These are phyloP conservation scores for Plenodomus lindquistii DNA, from an alignment of 2,329 filamentous ascomycete species.

Conservation along the genomic window DNA sequence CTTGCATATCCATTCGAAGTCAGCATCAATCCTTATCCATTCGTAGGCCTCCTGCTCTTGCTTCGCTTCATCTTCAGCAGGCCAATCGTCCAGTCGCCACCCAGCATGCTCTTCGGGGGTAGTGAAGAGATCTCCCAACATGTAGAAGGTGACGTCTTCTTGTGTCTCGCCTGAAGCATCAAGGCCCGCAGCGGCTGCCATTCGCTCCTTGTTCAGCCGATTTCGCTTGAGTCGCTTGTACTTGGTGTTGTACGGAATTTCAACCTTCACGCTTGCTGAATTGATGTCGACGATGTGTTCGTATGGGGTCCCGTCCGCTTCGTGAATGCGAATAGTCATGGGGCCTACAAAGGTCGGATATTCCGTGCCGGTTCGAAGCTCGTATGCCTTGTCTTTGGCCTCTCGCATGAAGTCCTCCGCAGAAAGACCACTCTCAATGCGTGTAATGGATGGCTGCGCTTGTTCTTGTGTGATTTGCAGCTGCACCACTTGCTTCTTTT, in stretches of 20 bases:
- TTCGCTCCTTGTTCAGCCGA: constrained; percentile 77
- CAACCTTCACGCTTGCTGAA: constrained; percentile 80
- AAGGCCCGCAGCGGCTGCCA: constrained; percentile 63
- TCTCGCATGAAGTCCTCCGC: constrained; percentile 81
- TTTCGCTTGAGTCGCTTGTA: constrained; percentile 96
- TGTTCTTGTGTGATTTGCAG: constrained; percentile 76
- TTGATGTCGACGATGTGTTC: constrained; percentile 97
- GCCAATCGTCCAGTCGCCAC: constrained; percentile 90
- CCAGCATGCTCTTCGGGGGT: constrained; percentile 77
- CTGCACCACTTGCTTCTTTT: constrained; percentile 94
- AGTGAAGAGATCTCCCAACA: constrained; percentile 87
- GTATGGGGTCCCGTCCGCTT: constrained; percentile 96
- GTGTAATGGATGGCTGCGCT: constrained; percentile 29
- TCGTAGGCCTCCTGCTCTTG: constrained; percentile 98
- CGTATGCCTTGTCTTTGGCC: constrained; percentile 75
- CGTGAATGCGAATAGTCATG: constrained; percentile 97
- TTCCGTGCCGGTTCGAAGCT: constrained; percentile 69
- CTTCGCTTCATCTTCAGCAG: constrained; percentile 79
- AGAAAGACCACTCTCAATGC: constrained; percentile 54
- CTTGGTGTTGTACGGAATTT: constrained; percentile 98
- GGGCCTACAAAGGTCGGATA: constrained; percentile 89
- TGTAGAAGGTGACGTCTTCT: constrained; percentile 85
- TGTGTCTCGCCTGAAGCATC: constrained; percentile 66
- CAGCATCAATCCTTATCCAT: constrained; percentile 97
- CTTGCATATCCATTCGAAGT: constrained; percentile 96